Base-by-base conservation (phyloP, 805 yeast species). In the Saturnispora saitoi region DNA sequence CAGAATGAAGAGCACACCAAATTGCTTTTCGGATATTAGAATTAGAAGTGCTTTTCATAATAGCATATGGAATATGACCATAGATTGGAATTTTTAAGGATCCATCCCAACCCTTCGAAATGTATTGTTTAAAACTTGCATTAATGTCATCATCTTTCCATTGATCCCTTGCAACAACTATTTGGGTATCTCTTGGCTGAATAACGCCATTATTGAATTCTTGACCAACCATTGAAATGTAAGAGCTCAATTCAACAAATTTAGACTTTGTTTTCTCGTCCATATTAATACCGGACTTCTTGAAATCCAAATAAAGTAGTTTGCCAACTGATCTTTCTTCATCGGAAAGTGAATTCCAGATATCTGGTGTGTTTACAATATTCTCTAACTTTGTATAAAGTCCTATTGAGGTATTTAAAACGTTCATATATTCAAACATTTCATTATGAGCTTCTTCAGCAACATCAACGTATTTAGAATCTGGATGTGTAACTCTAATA, bases 351-450 rank as follows among this genome's bases (percentile, higher is more conserved):
- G 66, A 54, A 2, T 58, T 49, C 9, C 57, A 46, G 5, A 71
- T 61, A 26, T 67, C 71, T 11, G 44, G 32, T 4, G 44, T 32
- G 1, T 63, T 58, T 48, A 90, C 64, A 0, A 83, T 81, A n/a
- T 64, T 58, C 20, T 75, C 73, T 37, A 93, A 71, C 41, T 76
- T 78, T 42, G 69, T 64, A 58, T 81, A 87, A 28, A 93, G 70
- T 32, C 76, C 82, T 14, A 80, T 84, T 48, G 87, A 83, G 2
- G 98, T 90, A 64, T 93, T 93, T 41, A 93, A 70, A 47, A 83
- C 76, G 64, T 89, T 93, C 99, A 93, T 93, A 64, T 83, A 90
- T 59, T 89, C 95, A 64, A 83, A 91, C 85, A 91, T 78, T 54
- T 79, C 71, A 56, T 87, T 95, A 61, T 91, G 96, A 32, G 93